Evolutionary conservation across 2,329 filamentous ascomycete genomes (phyloP), one percentile per base, ranked within the genome.

Genomic region (Calonectria fujianensis): DNA sequence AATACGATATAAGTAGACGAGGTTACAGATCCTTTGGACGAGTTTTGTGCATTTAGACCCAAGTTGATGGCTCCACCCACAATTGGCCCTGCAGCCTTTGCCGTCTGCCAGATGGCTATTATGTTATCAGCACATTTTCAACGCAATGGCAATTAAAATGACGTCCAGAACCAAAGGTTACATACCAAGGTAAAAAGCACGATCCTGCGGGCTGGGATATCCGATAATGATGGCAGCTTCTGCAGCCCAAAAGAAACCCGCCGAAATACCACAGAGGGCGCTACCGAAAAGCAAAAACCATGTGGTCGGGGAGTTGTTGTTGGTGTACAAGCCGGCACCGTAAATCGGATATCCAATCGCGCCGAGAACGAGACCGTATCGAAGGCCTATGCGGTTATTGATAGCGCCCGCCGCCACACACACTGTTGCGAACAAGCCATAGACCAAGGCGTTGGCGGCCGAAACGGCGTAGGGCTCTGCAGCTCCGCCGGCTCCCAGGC

Each of bases 381-480:
- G 57, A 20, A 63, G 37, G 13, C 57, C 57, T 29, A 63, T 63
- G 7, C 57, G 35, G 35, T 63, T 63, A 14, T 63, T 63, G 57
- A 63, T 63, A 4, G 57, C 37, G 35, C 57, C 57, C 37, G 57
- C 57, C 14, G 57, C 57, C 35, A 63, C 57, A 2, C 57, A 63
- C 14, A 63, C 57, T 2, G 37, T 63, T 37, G 57, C 37, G 27
- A 63, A 63, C 57, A 61, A 14, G 6, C 57, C 57, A 4, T 61
- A 61, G 10, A 61, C 57, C 57, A 61, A 24, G 14, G 57, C 57
- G 35, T 61, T 61, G 13, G 57, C 57, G 13, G 57, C 57, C n/a
- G 57, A 61, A 9, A 61, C 57, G 0, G 94, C 87, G 77, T 91
- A 89, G 0, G 93, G 93, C n/a, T 88, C 88, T 76, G 91, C 87